Conservation (phyloP, 768 basidiomycete species). For the Obba rivulosa region DNA sequence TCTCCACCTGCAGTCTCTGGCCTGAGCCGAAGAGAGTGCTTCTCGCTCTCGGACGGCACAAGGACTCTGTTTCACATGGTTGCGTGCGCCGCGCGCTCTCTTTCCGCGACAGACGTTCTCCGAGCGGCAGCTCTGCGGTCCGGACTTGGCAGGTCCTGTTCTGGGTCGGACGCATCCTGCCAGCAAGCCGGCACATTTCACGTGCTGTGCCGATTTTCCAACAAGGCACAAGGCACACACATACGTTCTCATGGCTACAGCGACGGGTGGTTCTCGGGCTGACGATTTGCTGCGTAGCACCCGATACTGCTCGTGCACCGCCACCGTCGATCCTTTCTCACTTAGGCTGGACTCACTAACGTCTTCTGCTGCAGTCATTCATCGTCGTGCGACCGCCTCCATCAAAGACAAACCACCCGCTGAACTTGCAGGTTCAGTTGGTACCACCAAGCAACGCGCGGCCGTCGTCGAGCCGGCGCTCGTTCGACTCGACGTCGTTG, state of each 20-base stretch:
- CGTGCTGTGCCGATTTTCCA: background rate
- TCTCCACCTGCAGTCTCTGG: no score
- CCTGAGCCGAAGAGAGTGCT: no score
- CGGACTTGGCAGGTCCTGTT: no score
- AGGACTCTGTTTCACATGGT: no score
- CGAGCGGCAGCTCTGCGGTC: no score
- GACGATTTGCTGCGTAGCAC: background rate
- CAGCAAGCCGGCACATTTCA: no score
- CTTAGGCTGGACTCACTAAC: background rate
- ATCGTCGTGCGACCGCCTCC: slow-evolving; percentile 91
- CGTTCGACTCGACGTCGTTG: slow-evolving; percentile 36
- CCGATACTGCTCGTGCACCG: background rate
- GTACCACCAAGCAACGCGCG: slow-evolving; percentile 59
- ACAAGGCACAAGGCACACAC: background rate
- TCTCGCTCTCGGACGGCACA: no score
- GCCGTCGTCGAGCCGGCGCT: slow-evolving; percentile 34
- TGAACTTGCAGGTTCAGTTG: slow-evolving; percentile 90
- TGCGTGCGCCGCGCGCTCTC: no score
- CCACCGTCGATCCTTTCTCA: background rate
- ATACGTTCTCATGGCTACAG: background rate
- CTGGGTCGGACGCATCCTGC: no score
- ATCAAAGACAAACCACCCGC: slow-evolving; percentile 75
- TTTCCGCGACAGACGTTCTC: no score
- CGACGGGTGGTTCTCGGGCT: no score
- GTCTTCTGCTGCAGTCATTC: slow-evolving; percentile 58